phyloP scores from a whole-genome alignment of 352 stramenopile genomes.

The Pythium insidiosum region DNA sequence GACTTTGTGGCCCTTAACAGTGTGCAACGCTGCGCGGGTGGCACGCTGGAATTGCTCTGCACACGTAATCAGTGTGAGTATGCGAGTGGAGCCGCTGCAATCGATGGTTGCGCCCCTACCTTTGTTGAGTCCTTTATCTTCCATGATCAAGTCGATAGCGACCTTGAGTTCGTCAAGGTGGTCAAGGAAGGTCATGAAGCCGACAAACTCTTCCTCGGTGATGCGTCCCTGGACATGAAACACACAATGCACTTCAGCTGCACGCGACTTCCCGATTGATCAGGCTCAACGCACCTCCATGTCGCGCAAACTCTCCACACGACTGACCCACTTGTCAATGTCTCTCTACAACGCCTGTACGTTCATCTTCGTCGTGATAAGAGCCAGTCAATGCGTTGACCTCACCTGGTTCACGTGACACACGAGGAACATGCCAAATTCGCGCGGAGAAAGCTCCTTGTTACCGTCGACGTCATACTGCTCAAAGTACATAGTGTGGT shows the following conservation, averaged over 20 bases:
- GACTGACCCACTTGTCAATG: slow-evolving; percentile 73
- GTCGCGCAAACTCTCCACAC: slow-evolving; percentile 54
- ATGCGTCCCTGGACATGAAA: slow-evolving; percentile 37
- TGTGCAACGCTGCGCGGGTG: slow-evolving; percentile 49
- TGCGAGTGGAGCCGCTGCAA: too few relatives aligned
- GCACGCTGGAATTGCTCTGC: slow-evolving; percentile 77
- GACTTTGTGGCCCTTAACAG: slow-evolving; percentile 43
- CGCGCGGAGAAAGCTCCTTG: slow-evolving; percentile 66
- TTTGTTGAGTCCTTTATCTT: slow-evolving; percentile 80
- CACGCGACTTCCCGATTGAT: too few relatives aligned
- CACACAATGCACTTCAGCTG: too few relatives aligned
- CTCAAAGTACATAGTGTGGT: slow-evolving; percentile 66
- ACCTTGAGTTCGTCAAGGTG: slow-evolving; percentile 81
- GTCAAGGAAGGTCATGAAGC: slow-evolving; percentile 78
- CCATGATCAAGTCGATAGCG: slow-evolving; percentile 76
- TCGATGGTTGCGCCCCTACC: too few relatives aligned
- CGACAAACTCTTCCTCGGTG: slow-evolving; percentile 76
- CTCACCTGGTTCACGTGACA: slow-evolving; percentile 75
- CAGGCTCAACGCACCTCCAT: slow-evolving; percentile 50
- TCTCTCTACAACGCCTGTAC: slow-evolving; percentile 50
- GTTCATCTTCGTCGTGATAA: neutral
- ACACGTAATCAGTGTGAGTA: neutral
- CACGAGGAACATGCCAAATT: slow-evolving; percentile 86
- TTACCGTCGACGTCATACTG: slow-evolving; percentile 83
- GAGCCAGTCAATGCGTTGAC: neutral